Evolutionary conservation across 139 green algal genomes (phyloP), one percentile per base, ranked within the genome.

Genomic region (Chlorella sorokiniana): DNA sequence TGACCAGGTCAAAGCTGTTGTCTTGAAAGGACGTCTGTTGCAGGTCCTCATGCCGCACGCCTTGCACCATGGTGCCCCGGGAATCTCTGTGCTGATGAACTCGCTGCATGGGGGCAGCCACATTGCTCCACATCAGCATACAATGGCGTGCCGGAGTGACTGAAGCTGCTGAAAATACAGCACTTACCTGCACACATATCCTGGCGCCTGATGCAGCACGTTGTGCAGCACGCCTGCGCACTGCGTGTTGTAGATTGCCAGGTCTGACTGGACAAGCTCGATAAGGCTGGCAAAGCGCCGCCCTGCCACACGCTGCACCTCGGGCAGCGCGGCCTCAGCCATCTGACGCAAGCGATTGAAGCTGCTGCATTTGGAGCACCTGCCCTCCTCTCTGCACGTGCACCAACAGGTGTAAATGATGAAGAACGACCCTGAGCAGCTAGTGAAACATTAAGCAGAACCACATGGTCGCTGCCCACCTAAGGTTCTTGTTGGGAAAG

Each of bases 161-260:
- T 59, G 18, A 16, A 65, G n/a, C 23, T 65, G 56, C 23, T 65
- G n/a, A 16, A 65, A 65, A 6, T 65, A 29, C 22, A 33, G 23
- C 56, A 65, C 18, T 44, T 20, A 78, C 71, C 71, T 79, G 54
- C 76, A 81, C 76, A 81, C 63, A 22, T 81, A 81, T 11, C 76
- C 61, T 2, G 45, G 20, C 31, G 61, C 61, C n/a, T 42, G 10
- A 1, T 72, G 45, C 76, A 81, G 41, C 27, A 72, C 31, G 18
- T 71, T 61, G 35, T 81, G 76, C 42, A 81, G 61, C 59, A 61
- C 61, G 31, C 76, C 76, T 14, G 61, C n/a, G 41, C 76, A 81
- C 59, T 81, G 61, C n/a, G 76, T 72, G 76, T 72, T 72, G 61
- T 65, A 81, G 27, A 81, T 81, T 61, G 38, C 33, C 6, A 81